phyloP scores from a whole-genome alignment of 2,329 filamentous ascomycete genomes.

The Thielaviopsis populi region DNA sequence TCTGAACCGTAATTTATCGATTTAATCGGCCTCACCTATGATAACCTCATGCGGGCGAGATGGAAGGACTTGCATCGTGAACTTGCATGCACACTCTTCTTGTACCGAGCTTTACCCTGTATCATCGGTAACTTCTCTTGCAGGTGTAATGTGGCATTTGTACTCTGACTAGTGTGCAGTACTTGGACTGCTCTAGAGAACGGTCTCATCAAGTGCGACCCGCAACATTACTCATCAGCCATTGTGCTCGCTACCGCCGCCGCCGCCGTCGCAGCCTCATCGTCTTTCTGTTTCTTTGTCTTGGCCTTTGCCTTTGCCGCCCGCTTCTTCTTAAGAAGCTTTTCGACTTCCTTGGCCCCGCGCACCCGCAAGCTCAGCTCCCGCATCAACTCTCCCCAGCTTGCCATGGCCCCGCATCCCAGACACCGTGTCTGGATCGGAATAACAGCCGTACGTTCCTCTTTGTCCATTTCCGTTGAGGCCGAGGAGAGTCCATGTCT shows the following conservation, averaged over 20 bases:
- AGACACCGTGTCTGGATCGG: constrained; percentile 60
- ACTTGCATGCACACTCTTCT: too few species aligned
- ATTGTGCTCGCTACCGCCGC: background rate
- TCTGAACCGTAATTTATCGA: background rate
- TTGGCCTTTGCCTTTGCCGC: constrained; percentile 19
- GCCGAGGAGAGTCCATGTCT: constrained; percentile 30
- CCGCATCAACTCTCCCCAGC: constrained; percentile 68
- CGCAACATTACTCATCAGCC: background rate
- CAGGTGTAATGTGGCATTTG: too few species aligned
- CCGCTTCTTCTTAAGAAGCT: constrained; percentile 44
- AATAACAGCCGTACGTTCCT: constrained; percentile 34
- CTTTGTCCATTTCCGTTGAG: constrained; percentile 20
- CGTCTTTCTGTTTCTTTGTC: background rate
- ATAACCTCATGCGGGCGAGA: background rate
- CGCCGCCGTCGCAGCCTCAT: background rate
- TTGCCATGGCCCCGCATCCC: constrained; percentile 43
- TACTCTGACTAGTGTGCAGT: too few species aligned
- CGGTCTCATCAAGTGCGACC: background rate
- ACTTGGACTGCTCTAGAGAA: background rate
- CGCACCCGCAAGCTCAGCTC: constrained; percentile 62
- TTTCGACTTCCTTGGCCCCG: constrained; percentile 53
- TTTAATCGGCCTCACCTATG: background rate
- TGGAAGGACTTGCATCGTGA: too few species aligned
- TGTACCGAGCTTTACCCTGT: too few species aligned
- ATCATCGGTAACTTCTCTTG: too few species aligned